Percentiles rank a stretch among this genome's conserved stretches.
Conservation (phyloP, 2,329 filamentous ascomycete genomes). For the Fusarium setosum region DNA sequence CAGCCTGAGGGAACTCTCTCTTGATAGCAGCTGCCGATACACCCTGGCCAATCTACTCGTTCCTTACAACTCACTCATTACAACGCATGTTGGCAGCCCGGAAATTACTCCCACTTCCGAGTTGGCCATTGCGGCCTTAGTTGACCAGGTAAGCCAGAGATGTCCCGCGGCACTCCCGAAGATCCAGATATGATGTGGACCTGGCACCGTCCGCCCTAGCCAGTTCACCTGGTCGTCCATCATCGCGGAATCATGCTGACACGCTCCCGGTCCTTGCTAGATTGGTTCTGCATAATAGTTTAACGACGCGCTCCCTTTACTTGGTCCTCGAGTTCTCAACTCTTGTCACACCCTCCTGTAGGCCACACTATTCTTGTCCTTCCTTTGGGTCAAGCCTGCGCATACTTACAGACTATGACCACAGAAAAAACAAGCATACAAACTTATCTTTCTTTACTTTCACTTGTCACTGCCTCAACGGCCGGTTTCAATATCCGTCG, state of each 20-base stretch:
- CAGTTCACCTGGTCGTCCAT: constrained; percentile 37
- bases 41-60: constrained; percentile 37
- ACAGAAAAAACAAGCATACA: constrained; percentile 50
- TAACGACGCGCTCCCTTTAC: constrained; percentile 36
- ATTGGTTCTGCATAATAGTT: constrained; percentile 40
- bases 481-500: constrained; percentile 58
- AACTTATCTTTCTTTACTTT: constrained; percentile 63
- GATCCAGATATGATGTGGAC: constrained; percentile 46
- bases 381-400: constrained; percentile 36
- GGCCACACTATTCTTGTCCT: constrained; percentile 46
- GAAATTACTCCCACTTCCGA: constrained; percentile 46
- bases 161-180: constrained; percentile 45
- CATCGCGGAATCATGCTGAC: constrained; percentile 43
- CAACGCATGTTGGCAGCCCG: constrained; percentile 41
- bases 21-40: constrained; percentile 32
- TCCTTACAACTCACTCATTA: constrained; percentile 40
- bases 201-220: constrained; percentile 35
- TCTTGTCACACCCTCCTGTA: constrained; percentile 65
- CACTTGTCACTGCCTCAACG: constrained; percentile 54
- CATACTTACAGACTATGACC: constrained; percentile 38
- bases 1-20: constrained; percentile 33
- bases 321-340: constrained; percentile 56
- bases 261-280: constrained; percentile 39
- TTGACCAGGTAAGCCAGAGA: constrained; percentile 44
- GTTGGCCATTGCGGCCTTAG: constrained; percentile 45